phyloP scores from a whole-genome alignment of 495 filamentous ascomycete genomes.

The Lentithecium fluviatile region DNA sequence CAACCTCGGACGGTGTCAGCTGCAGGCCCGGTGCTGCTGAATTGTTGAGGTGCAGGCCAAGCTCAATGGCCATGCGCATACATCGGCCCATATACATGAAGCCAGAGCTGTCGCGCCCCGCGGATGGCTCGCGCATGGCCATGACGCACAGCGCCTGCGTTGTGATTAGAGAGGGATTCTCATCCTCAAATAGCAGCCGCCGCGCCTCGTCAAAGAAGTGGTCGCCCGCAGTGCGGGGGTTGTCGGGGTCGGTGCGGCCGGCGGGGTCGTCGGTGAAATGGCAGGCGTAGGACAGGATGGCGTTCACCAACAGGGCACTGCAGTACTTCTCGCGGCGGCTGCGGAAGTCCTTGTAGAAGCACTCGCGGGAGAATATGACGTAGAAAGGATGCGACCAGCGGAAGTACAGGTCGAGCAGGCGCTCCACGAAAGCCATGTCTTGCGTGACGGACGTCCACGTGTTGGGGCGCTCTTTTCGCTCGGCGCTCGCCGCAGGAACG shows the following conservation, averaged over 20 bases:
- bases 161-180: conserved; percentile 63
- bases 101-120: conserved; percentile 56
- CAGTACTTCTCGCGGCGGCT: conserved; percentile 59
- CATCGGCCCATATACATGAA: conserved; percentile 67
- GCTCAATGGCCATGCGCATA: conserved; percentile 63
- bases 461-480: neutral
- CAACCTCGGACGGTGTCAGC: conserved; percentile 49
- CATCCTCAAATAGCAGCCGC: conserved; percentile 58
- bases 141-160: conserved; percentile 78
- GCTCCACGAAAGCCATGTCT: conserved; percentile 58
- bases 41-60: conserved; percentile 58
- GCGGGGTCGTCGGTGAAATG: conserved; percentile 66
- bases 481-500: neutral
- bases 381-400: conserved; percentile 79
- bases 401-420: conserved; percentile 71
- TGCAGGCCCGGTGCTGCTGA: conserved; percentile 41
- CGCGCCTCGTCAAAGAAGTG: conserved; percentile 70
- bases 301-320: conserved; percentile 73
- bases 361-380: conserved; percentile 66
- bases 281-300: conserved; percentile 69
- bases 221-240: conserved; percentile 65
- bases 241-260: conserved; percentile 59
- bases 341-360: conserved; percentile 67
- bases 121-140: conserved; percentile 45
- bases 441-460: conserved; percentile 62